A percentile compares a stretch with the other conserved stretches of the same genome.
phyloP scores from a whole-genome alignment of 495 filamentous ascomycete species.

The Trichocladium antarcticum region DNA sequence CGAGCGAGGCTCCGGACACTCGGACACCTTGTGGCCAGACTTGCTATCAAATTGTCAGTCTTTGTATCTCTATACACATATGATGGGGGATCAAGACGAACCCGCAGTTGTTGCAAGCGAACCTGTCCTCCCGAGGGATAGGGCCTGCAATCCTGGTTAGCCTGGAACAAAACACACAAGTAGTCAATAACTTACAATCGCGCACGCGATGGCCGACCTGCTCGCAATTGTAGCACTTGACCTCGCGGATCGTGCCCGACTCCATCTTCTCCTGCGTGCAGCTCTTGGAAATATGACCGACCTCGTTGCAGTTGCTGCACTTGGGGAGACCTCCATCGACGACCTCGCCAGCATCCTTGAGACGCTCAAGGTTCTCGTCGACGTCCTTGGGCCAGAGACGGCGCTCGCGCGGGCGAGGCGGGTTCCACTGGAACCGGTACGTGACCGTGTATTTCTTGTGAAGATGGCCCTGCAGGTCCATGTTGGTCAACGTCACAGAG shows the following conservation, averaged over 20 bases:
- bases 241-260: conserved; percentile 34
- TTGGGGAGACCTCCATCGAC: conserved; percentile 55
- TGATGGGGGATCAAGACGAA: conserved; percentile 25
- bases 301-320: conserved; percentile 59
- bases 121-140: conserved; percentile 42
- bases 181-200: conserved; percentile 45
- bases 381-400: conserved; percentile 51
- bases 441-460: conserved; percentile 64
- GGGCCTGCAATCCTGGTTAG: conserved; percentile 34
- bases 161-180: conserved; percentile 3
- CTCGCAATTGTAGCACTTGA: conserved; percentile 69
- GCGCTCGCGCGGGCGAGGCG: conserved; percentile 49
- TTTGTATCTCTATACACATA: neutral
- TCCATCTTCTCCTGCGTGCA: conserved; percentile 54
- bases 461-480: conserved; percentile 73
- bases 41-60: conserved; percentile 23
- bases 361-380: conserved; percentile 65
- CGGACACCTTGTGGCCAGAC: conserved; percentile 30
- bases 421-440: conserved; percentile 53
- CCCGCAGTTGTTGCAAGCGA: conserved; percentile 77
- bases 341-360: conserved; percentile 59
- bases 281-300: conserved; percentile 58
- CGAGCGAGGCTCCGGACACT: conserved; percentile 52
- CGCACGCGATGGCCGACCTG: conserved; percentile 56
- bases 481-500: conserved; percentile 53